Evolutionary conservation across 108 stramenopile genomes (phyloP), one percentile per base, ranked within the genome.

Genomic region (Schizochytrium sp.): DNA sequence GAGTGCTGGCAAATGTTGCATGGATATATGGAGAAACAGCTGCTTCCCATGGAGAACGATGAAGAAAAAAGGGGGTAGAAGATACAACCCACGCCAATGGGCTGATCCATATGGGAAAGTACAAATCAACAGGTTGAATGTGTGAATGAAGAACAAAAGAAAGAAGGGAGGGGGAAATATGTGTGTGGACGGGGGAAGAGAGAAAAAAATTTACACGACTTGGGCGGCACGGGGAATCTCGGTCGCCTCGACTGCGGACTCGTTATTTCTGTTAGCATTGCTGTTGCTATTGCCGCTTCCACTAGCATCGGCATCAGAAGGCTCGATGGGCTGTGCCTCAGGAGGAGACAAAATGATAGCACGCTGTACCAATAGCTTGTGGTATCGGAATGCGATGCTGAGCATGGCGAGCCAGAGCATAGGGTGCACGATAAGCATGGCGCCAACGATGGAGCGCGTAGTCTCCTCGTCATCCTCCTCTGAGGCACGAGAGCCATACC

Each of bases 351-450:
- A 42, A 28, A 83, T 55, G 28, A 55, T 55, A 47, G 49, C 76
- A 40, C 76, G 76, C 50, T 83, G 53, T 5, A 3, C 50, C 0
- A 83, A 28, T n/a, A 83, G 5, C 47, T 55, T 83, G 50, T 83
- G 13, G 76, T 83, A 83, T 47, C 76, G 76, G 50, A 55, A 55
- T 5, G 76, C 76, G 10, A 83, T 83, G 76, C 50, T 83, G 12
- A 83, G 4, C 47, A 83, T 83, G 45, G 76, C 76, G 10, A 83
- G 10, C 76, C 76, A 83, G 47, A 83, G 49, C 53, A 83, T 49
- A 2, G 76, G 76, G 76, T 83, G 76, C 76, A 83, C 76, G 28
- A 83, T 83, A 13, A 83, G 53, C 47, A 83, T 49, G 53, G 76
- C 76, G 28, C 76, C 76, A 0, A 83, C 76, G 76, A 83, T 83